Base-by-base conservation (phyloP, 345 rosid species). In the Abelmoschus esculentus region DNA sequence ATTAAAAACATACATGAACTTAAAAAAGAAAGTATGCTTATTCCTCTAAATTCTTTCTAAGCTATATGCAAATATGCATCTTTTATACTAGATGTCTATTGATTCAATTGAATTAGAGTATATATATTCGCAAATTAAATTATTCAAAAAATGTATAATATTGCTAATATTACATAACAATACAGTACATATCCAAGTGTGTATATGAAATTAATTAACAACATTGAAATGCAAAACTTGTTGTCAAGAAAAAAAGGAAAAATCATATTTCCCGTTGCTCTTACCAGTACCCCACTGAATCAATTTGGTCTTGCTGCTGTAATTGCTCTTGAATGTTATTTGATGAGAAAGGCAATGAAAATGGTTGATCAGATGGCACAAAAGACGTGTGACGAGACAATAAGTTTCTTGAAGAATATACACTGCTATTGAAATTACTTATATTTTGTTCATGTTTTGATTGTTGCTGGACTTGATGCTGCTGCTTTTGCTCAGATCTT, bases 261-360 rank as follows among this genome's bases (percentile, higher is more conserved):
- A 58, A 73, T 34, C 0, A 9, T 15, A 1, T 18, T 6, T 64
- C 0, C 7, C 1, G 3, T 22, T 56, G 34, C 5, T 66, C 78
- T 83, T 75, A 83, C 85, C 85, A 83, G 2, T 81, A 80, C 11
- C 81, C 84, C 40, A 80, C 77, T 0, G 86, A 83, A 80, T 86
- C 87, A 55, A 81, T 75, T 44, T 91, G 89, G 73, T 89, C 96
- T 40, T 81, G 85, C 44, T 80, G 86, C 12, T 87, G 88, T 31
- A 88, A 77, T 49, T 83, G 90, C 73, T 78, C 87, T 65, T 79
- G 83, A 57, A 86, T 79, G 29, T 86, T 80, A 74, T 73, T 84
- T n/a, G 91, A 80, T 15, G 89, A 80, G 74, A 87, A 89, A 52
- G 85, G 73, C 74, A 85, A 70, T 4, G 86, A 78, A 75, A 87